A percentile compares a stretch with the other conserved stretches of the same genome.
Evolutionary conservation across 2,329 filamentous ascomycete genomes (phyloP).

Genomic region (Phyllachora maydis): DNA sequence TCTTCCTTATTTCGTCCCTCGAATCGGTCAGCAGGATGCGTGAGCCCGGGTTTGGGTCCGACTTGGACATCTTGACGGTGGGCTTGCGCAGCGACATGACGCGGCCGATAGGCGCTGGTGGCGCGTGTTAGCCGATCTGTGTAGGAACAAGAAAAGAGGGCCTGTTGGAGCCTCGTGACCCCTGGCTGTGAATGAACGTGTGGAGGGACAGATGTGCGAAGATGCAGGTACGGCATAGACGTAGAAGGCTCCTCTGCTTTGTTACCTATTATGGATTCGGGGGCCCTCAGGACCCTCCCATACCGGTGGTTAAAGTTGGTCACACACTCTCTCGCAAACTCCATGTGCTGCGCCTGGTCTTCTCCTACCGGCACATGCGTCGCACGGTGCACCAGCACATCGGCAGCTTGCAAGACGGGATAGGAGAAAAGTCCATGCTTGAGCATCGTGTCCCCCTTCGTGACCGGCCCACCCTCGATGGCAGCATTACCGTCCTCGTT

Average conservation of each 20-base stretch:
- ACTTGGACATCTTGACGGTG: conserved; percentile 84
- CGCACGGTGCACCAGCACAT: conserved; percentile 76
- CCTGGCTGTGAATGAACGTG: neutral
- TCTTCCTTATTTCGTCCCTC: conserved; percentile 38
- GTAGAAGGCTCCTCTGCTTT: too few relatives aligned
- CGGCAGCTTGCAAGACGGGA: conserved; percentile 84
- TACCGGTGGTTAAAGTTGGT: conserved; percentile 71
- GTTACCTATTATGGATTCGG: too few relatives aligned
- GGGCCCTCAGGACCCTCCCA: conserved; percentile 34
- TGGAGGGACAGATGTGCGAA: conserved; percentile 23
- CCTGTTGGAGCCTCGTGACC: neutral
- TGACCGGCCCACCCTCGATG: too few relatives aligned
- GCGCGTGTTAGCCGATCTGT: neutral
- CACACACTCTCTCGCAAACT: conserved; percentile 74
- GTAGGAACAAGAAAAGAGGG: conserved; percentile 1
- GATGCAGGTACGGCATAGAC: too few relatives aligned
- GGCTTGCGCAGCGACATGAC: conserved; percentile 81
- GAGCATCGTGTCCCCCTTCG: conserved; percentile 34
- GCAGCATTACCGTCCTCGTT: conserved; percentile 33
- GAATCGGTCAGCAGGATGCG: conserved; percentile 68
- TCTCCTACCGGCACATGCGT: conserved; percentile 95
- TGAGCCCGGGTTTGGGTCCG: conserved; percentile 46
- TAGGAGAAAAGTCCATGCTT: conserved; percentile 91
- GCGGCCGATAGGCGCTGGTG: conserved; percentile 51
- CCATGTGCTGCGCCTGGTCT: conserved; percentile 84